Base-by-base conservation (phyloP, 2,329 filamentous ascomycete species). In the Penicillium rolfsii region DNA sequence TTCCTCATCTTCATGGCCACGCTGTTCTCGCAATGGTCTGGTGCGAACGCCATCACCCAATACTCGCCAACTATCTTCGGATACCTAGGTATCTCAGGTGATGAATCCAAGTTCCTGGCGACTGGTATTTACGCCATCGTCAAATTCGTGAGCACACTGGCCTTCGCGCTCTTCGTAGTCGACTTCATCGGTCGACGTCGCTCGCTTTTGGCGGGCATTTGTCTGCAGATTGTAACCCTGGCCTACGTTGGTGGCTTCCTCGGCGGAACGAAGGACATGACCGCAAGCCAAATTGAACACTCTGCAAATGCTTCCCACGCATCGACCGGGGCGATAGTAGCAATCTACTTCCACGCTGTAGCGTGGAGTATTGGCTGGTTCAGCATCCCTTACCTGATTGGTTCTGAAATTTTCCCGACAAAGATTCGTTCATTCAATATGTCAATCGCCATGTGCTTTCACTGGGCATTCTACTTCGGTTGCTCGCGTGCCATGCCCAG, bases 261-360 rank as follows among this genome's bases (percentile, higher is more conserved):
- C 48, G 79, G 77, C 53, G 74, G 70, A 43, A 65, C 64, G 1
- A 61, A 58, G 2, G 19, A 58, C 12, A 64, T 68, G 58, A 61
- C 53, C 3, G 9, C 57, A 0, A 58, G 57, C 0, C 28, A 64
- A 60, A 72, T 53, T 67, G 75, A 58, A 26, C 61, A 49, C 58
- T 60, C n/a, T 3, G 56, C 43, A 68, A 58, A 60, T 9, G 64
- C 58, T 4, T 74, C 4, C 57, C 73, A 64, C 1, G 71, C 79
- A 4, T 75, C 73, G 0, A 66, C 78, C 35, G 78, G 67, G 0
- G 80, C 80, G 3, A 74, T 82, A 24, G 80, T 79, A 0, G 74
- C 77, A 2, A 75, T 82, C 22, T 83, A 79, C 52, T 67, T 81
- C 7, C 80, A 82, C 54, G 80, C 73, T 0, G 80, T 82, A 49